Percentiles rank a stretch among this genome's conserved stretches.
phyloP scores from a whole-genome alignment of 139 green algal genomes.

The Picochlorum sp. region DNA sequence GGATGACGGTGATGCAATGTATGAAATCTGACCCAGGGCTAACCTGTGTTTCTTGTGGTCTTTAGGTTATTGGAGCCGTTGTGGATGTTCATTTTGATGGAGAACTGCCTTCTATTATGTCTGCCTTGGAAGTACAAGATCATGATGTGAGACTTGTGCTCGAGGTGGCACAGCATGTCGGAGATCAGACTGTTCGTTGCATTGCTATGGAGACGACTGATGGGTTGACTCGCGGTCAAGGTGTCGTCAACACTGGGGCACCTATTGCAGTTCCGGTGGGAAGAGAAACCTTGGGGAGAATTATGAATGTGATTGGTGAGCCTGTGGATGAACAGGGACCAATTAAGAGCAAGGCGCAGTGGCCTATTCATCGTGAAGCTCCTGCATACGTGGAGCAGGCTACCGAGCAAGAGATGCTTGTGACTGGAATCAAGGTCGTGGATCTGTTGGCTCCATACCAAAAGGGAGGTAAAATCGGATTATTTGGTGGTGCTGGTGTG shows the following conservation, averaged over 20 bases:
- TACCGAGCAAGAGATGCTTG: conserved; percentile 95
- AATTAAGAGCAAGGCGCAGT: conserved; percentile 61
- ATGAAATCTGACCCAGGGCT: not conserved
- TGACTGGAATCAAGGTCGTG: conserved; percentile 99
- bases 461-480: conserved; percentile 97
- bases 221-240: conserved; percentile 85
- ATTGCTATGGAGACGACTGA: conserved; percentile 99
- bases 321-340: conserved; percentile 95
- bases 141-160: conserved; percentile 86
- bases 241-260: conserved; percentile 78
- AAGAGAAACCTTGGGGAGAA: conserved; percentile 90
- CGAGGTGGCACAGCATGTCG: conserved; percentile 95
- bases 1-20: not conserved
- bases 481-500: conserved; percentile 97
- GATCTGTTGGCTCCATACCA: conserved; percentile 98
- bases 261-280: conserved; percentile 95
- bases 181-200: conserved; percentile 86
- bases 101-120: conserved; percentile 86
- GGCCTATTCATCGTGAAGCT: conserved; percentile 94
- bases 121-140: conserved; percentile 76
- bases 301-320: conserved; percentile 99
- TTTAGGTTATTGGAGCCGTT: conserved; percentile 91
- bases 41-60: not conserved
- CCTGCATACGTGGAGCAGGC: conserved; percentile 90
- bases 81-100: conserved; percentile 96